phyloP scores from a whole-genome alignment of 352 stramenopile species.

The Phytophthora lateralis region DNA sequence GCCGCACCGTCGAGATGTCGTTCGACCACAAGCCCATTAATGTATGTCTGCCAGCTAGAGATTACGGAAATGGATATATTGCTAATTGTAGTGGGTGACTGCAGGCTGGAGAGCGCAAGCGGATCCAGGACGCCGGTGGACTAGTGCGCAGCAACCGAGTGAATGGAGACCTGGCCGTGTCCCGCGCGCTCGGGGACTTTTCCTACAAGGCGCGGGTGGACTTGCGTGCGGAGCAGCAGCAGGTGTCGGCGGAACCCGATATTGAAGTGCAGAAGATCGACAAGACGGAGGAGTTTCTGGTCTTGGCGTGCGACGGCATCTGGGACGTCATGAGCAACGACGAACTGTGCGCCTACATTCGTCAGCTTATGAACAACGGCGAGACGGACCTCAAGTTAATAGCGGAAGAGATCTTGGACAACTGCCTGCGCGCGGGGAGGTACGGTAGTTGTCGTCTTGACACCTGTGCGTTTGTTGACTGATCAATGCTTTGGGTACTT shows the following conservation, averaged over 20 bases:
- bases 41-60: conserved; percentile 31
- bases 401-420: conserved; percentile 81
- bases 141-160: conserved; percentile 80
- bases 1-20: conserved; percentile 72
- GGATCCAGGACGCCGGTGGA: conserved; percentile 77
- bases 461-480: not conserved
- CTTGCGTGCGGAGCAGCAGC: conserved; percentile 67
- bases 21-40: conserved; percentile 94
- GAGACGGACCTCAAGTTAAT: conserved; percentile 75
- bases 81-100: conserved; percentile 1
- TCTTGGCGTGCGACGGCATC: conserved; percentile 93
- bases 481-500: not conserved
- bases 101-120: conserved; percentile 62
- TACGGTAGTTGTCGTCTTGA: conserved; percentile 20
- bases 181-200: conserved; percentile 78
- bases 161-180: conserved; percentile 86
- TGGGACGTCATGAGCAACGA: conserved; percentile 95
- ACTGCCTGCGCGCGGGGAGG: conserved; percentile 75
- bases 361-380: conserved; percentile 70
- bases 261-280: conserved; percentile 82
- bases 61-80: not conserved
- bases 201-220: conserved; percentile 77
- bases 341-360: conserved; percentile 86
- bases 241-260: conserved; percentile 89
- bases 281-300: conserved; percentile 89